A percentile compares a stretch with the other conserved stretches of the same genome.
phyloP scores from a whole-genome alignment of 768 basidiomycete genomes.

The Amanita polypyramis region DNA sequence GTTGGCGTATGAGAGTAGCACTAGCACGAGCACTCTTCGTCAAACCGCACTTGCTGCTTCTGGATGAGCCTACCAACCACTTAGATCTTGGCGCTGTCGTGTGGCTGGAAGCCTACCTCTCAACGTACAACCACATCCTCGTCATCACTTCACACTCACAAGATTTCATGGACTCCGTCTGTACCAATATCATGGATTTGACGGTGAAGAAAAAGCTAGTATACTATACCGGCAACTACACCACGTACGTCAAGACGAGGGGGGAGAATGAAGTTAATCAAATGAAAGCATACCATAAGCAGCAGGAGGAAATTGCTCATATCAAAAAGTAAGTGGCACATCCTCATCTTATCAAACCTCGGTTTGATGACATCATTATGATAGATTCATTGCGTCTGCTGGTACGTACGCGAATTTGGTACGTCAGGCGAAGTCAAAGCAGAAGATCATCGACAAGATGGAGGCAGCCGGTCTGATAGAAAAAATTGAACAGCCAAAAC shows the following conservation, averaged over 20 bases:
- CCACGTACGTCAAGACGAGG: constrained; percentile 95
- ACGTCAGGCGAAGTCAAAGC: constrained; percentile 97
- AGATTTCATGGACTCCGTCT: constrained; percentile 97
- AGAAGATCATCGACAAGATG: constrained; percentile 99
- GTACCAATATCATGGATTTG: constrained; percentile 97
- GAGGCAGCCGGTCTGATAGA: constrained; percentile 97
- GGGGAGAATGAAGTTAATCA: constrained; percentile 98
- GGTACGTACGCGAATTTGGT: constrained; percentile 99
- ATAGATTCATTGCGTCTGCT: constrained; percentile 94
- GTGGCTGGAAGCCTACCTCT: constrained; percentile 96
- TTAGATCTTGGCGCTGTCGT: constrained; percentile 96
- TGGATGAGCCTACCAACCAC: constrained; percentile 92
- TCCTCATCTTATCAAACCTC: background rate
- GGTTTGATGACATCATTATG: constrained; percentile 8
- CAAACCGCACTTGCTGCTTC: constrained; percentile 89
- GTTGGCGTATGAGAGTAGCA: constrained; percentile 98
- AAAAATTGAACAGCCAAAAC: constrained; percentile 67
- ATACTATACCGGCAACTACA: constrained; percentile 95
- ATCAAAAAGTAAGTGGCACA: constrained; percentile 75
- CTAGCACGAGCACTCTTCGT: constrained; percentile 93
- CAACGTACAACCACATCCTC: constrained; percentile 97
- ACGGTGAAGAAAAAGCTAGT: constrained; percentile 86
- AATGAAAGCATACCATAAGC: constrained; percentile 98
- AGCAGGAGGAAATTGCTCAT: constrained; percentile 96
- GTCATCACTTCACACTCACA: constrained; percentile 98